Evolutionary conservation across 2,329 filamentous ascomycete species (phyloP).

Genomic region (Fusarium oligoseptatum): DNA sequence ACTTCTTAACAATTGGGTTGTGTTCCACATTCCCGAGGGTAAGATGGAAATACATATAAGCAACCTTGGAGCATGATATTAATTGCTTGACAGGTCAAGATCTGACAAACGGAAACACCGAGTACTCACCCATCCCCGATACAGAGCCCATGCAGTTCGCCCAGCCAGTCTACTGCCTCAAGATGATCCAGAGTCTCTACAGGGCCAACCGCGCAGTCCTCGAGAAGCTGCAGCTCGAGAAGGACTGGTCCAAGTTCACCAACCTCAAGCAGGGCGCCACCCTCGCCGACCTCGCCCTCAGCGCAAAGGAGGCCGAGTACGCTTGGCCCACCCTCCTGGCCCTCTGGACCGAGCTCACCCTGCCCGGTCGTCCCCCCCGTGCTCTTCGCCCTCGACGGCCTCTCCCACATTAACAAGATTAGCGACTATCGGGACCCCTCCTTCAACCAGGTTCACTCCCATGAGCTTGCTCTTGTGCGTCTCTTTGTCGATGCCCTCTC

Average conservation of each 20-base stretch:
- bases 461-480: constrained; percentile 82
- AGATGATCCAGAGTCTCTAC: constrained; percentile 78
- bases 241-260: constrained; percentile 59
- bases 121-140: constrained; percentile 79
- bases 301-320: constrained; percentile 79
- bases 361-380: constrained; percentile 68
- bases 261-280: constrained; percentile 68
- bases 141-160: constrained; percentile 73
- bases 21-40: constrained; percentile 93
- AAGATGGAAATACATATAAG: constrained; percentile 31
- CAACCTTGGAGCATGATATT: not conserved
- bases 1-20: constrained; percentile 87
- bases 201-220: constrained; percentile 80
- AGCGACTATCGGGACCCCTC: constrained; percentile 81
- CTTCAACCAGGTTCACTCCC: constrained; percentile 83
- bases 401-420: constrained; percentile 84
- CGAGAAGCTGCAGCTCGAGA: constrained; percentile 59
- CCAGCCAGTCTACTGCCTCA: constrained; percentile 82
- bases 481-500: constrained; percentile 81
- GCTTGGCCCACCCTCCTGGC: constrained; percentile 86
- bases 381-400: constrained; percentile 82
- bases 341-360: constrained; percentile 81
- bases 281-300: constrained; percentile 77
- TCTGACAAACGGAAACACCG: constrained; percentile 81
- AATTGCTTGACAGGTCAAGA: constrained; percentile 72